Base-by-base conservation (phyloP, 768 basidiomycete genomes). In the Termitomyces sp. region DNA sequence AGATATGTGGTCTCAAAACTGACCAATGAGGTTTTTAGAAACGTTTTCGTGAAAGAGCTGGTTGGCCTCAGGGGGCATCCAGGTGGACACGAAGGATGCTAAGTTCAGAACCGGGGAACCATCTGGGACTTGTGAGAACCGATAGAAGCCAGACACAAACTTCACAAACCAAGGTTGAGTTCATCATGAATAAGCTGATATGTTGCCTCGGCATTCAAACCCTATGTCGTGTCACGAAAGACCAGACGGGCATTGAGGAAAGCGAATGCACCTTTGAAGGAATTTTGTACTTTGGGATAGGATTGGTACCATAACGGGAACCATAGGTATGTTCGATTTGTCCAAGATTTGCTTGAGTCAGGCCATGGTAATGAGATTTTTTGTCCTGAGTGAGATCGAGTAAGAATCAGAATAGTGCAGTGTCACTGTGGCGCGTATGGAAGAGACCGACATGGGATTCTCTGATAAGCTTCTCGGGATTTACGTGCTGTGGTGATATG, bases 211-310 rank as follows among this genome's bases (percentile, higher is more conserved):
- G 81, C 78, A 42, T 71, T 69, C 17, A 82, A 71, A 3, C 90
- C 90, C 74, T 87, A 54, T 7, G 53, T 51, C 17, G 23, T 27
- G 55, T 41, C 40, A 41, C 8, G 42, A 43, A 27, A 51, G 41
- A 25, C n/a, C 42, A 32, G 14, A 19, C 16, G 38, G 38, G 16
- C 16, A 27, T 38, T 16, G 29, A 16, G 5, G 5, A 38, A 40
- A 37, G 2, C 19, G 9, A 17, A 7, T 57, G 8, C 11, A 79
- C 84, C 68, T 80, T 84, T 41, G 75, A 73, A 0, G 88, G 81
- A 9, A 92, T 65, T 53, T 75, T 75, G 69, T 80, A 91, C 67
- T 89, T 91, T 11, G 89, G 89, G 50, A 91, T 71, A 23, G 86
- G 77, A 23, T 65, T 68, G 25, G 86, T 85, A 17, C 79, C 80